Percentiles rank a stretch among this genome's conserved stretches.
Evolutionary conservation across 768 basidiomycete genomes (phyloP).

Genomic region (Tremella mesenterica): DNA sequence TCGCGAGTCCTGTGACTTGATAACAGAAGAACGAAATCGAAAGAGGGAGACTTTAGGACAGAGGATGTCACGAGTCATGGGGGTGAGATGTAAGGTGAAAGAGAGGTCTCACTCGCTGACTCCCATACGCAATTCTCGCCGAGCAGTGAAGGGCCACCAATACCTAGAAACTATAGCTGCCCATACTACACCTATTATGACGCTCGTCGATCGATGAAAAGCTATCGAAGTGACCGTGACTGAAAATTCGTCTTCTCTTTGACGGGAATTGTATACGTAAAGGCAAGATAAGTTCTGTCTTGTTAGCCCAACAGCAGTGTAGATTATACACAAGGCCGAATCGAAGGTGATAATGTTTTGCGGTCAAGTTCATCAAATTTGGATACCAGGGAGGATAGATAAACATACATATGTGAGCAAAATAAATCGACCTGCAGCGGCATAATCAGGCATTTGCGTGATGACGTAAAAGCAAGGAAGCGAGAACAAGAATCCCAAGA

Average conservation of each 20-base stretch:
- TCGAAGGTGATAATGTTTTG: no score
- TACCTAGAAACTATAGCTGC: slow-evolving; percentile 76
- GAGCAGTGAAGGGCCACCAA: slow-evolving; percentile 94
- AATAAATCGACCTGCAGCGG: slow-evolving; percentile 33
- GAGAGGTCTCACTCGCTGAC: slow-evolving; percentile 70
- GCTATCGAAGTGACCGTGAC: slow-evolving; percentile 62
- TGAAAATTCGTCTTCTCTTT: slow-evolving; percentile 49
- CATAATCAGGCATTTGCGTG: slow-evolving; percentile 47
- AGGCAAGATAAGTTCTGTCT: slow-evolving; percentile 69
- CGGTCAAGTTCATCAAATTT: slow-evolving; percentile 53
- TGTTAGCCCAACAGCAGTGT: neutral
- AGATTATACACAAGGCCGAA: slow-evolving; percentile 58
- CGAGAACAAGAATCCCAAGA: slow-evolving; percentile 68
- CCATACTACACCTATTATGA: slow-evolving; percentile 79
- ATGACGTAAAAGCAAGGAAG: slow-evolving; percentile 89
- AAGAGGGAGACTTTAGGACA: neutral
- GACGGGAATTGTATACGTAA: slow-evolving; percentile 64
- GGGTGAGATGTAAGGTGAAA: neutral
- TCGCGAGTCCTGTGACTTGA: no score
- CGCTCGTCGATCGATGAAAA: slow-evolving; percentile 65
- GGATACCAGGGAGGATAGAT: slow-evolving; percentile 55
- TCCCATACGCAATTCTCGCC: slow-evolving; percentile 72
- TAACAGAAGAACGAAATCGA: neutral
- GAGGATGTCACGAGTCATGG: neutral
- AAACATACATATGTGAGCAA: slow-evolving; percentile 33